Evolutionary conservation across 768 basidiomycete genomes (phyloP), one percentile per base, ranked within the genome.

Genomic region (Rhizopogon vinicolor): DNA sequence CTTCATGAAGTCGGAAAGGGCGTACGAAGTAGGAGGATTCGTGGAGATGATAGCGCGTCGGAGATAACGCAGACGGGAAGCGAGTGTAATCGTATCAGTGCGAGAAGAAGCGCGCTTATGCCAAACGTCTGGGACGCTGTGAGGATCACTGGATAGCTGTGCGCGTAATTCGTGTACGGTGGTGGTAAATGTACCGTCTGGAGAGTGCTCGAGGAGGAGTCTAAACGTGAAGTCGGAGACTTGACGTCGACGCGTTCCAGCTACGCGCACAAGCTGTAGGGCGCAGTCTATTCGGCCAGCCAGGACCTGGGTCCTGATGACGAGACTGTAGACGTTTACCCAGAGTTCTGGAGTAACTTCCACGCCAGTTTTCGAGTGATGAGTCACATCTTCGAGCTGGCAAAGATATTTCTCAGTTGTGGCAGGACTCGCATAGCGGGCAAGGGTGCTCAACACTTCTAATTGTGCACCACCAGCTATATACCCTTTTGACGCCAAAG

Each of bases 401-500:
- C 57, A 53, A 35, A 87, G 55, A 60, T 83, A 84, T 6, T 56
- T 57, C 44, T 64, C 56, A 54, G 70, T 68, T 42, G 71, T 60
- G 1, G 67, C 58, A 3, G 70, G 68, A 5, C 65, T 54, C 2
- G 78, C 72, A 63, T 75, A 80, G 19, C 77, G 77, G 40, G 78
- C 68, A 18, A 87, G 64, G 4, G 67, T 65, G 2, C 74, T 70
- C 33, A 81, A 55, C 49, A 66, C 63, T 7, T 63, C 69, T 51
- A 46, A 56, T 5, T 60, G 58, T 12, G 58, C 58, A 3, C 41
- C n/a, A 25, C 54, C 61, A 50, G 48, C 41, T 42, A 50, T 49
- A 54, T 77, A 78, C 0, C 84, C 84, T 59, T 80, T 83, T 16
- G 70, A 65, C 3, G 77, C 76, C n/a, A 73, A 69, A 4, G 74